phyloP scores from a whole-genome alignment of 2,329 filamentous ascomycete genomes.

The Lojkania enalia region DNA sequence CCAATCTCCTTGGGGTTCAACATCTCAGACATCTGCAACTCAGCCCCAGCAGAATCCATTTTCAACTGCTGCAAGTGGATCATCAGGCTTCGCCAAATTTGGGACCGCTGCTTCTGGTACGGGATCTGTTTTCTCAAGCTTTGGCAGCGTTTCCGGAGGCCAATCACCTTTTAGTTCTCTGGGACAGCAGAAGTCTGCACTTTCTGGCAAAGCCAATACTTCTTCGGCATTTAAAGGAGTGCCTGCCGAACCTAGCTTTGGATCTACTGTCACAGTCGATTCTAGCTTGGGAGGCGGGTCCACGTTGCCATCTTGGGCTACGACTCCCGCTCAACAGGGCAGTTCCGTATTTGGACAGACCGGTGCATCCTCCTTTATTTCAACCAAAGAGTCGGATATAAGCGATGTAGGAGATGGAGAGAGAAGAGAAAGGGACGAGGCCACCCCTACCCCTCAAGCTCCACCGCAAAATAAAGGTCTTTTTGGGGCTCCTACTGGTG shows the following conservation, averaged over 20 bases:
- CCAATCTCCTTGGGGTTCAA: constrained; percentile 22
- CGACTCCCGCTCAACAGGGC: constrained; percentile 34
- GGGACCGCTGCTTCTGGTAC: constrained; percentile 17
- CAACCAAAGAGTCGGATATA: constrained; percentile 35
- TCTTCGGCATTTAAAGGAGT: constrained; percentile 22
- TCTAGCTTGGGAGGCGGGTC: constrained; percentile 37
- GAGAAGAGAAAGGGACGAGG: constrained; percentile 37
- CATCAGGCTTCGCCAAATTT: constrained; percentile 41
- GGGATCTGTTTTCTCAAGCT: constrained; percentile 37
- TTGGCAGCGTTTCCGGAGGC: constrained; percentile 21
- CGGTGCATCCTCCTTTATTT: constrained; percentile 30
- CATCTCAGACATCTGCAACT: constrained; percentile 21
- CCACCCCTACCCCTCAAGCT: constrained; percentile 39
- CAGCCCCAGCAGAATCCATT: constrained; percentile 30
- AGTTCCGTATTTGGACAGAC: constrained; percentile 32
- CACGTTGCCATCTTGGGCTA: constrained; percentile 37
- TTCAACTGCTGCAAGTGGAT: constrained; percentile 21
- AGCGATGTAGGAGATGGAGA: constrained; percentile 28
- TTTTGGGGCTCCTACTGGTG: constrained; percentile 38
- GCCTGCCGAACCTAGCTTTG: constrained; percentile 42
- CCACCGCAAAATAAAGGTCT: constrained; percentile 31
- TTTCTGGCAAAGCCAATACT: constrained; percentile 22
- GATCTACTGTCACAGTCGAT: constrained; percentile 47
- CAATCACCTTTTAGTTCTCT: constrained; percentile 38
- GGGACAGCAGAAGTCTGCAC: constrained; percentile 36